Percentiles rank a stretch among this genome's conserved stretches.
phyloP scores from a whole-genome alignment of 192 early-diverging fungal genomes.

The Entrophospora sp. region DNA sequence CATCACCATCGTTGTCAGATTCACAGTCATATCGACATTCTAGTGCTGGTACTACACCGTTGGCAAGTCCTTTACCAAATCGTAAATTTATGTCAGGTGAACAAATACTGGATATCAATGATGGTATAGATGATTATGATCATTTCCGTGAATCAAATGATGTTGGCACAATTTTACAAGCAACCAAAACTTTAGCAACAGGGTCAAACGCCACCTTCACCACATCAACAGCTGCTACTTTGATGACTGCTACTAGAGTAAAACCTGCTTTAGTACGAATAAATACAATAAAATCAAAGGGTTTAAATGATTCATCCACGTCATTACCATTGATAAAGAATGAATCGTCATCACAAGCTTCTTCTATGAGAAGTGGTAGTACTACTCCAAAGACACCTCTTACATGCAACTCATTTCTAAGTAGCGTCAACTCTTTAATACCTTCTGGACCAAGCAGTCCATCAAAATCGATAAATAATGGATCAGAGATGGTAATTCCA shows the following conservation, averaged over 20 bases:
- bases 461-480: neutral
- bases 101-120: neutral
- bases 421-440: neutral
- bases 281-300: slow-evolving; percentile 1
- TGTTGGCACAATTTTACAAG: slow-evolving; percentile 5
- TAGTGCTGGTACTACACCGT: slow-evolving; percentile 8
- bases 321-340: too few relatives aligned
- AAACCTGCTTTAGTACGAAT: slow-evolving; percentile 16
- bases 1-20: too few relatives aligned
- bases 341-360: too few relatives aligned
- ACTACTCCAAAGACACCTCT: neutral
- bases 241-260: slow-evolving; percentile 13
- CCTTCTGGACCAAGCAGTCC: neutral
- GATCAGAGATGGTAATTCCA: neutral
- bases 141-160: too few relatives aligned
- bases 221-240: neutral
- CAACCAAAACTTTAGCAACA: slow-evolving; percentile 5
- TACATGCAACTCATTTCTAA: neutral
- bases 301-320: neutral
- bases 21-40: too few relatives aligned
- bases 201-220: too few relatives aligned
- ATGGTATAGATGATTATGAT: neutral
- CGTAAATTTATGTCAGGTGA: neutral
- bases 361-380: neutral
- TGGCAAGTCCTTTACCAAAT: slow-evolving; percentile 17